Base-by-base conservation (phyloP, 768 basidiomycete species). In the Xanthoconium purpureum region DNA sequence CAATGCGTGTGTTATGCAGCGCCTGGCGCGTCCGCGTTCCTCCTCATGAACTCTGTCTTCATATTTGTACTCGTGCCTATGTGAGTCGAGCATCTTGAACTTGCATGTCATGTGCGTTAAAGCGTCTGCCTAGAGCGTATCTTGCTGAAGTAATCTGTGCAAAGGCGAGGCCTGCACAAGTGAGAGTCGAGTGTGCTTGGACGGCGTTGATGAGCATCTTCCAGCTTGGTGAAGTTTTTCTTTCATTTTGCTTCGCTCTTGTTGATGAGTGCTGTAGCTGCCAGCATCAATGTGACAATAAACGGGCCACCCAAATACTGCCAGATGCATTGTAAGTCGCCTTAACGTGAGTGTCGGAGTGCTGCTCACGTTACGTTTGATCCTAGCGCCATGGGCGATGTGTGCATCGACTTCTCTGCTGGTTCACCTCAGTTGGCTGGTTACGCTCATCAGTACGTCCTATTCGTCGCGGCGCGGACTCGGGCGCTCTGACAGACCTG, bases 181-280 rank as follows among this genome's bases (percentile, higher is more conserved):
- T 83, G 37, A 63, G 74, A 48, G 66, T 81, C 30, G 87, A 89
- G 64, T 85, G 82, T 59, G 63, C 57, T 17, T 88, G 85, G 84
- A 77, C 81, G 8, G 75, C 70, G 8, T 55, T 80, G 11, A 66
- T 83, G 59, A 76, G 78, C 56, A 50, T 77, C 7, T 65, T 84
- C 33, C 80, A 86, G 53, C 72, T 83, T 36, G 79, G 85, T 83
- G 55, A 56, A 77, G 63, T 35, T n/a, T 53, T 29, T 35, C 6
- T 18, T 29, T 18, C 1, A 1, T 3, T 8, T 45, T 24, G 42
- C 28, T 24, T 15, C 12, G 3, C n/a, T 43, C 24, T 32, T 9
- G 50, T 32, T 61, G 35, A 50, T 13, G 46, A 12, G 29, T 52
- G 5, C 39, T 45, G 17, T 50, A 85, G 85, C 78, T 47, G 76